These are phyloP conservation scores for Tylopilus rubrobrunneus DNA, from an alignment of 768 basidiomycete species.

Conservation along the genomic window DNA sequence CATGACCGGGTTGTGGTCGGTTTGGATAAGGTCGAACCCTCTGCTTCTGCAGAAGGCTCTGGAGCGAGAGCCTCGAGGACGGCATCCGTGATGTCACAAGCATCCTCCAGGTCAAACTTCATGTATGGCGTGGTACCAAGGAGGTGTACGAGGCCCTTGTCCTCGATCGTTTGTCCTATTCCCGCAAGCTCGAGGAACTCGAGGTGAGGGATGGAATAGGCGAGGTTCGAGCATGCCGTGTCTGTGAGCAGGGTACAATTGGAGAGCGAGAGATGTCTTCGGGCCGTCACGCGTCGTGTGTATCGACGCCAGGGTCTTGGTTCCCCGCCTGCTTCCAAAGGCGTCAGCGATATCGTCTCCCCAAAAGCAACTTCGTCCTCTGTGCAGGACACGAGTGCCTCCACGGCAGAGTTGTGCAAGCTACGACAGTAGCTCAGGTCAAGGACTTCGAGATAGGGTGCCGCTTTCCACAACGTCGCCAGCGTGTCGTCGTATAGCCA, in stretches of 20 bases:
- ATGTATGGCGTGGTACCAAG: slow-evolving; percentile 68
- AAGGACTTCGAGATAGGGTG: slow-evolving; percentile 74
- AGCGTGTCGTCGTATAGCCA: slow-evolving; percentile 63
- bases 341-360: slow-evolving; percentile 48
- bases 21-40: slow-evolving; percentile 9
- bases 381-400: slow-evolving; percentile 62
- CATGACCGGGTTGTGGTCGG: slow-evolving; percentile 53
- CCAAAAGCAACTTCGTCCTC: slow-evolving; percentile 23
- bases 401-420: slow-evolving; percentile 71
- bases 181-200: slow-evolving; percentile 78
- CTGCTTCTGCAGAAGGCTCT: background rate
- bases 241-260: slow-evolving; percentile 70
- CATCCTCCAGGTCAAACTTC: slow-evolving; percentile 84
- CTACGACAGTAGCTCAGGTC: slow-evolving; percentile 73
- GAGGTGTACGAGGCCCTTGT: slow-evolving; percentile 71
- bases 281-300: slow-evolving; percentile 58
- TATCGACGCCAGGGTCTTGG: slow-evolving; percentile 44
- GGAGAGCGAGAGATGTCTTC: slow-evolving; percentile 75
- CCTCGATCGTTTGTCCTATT: slow-evolving; percentile 63
- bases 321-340: slow-evolving; percentile 65
- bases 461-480: slow-evolving; percentile 59
- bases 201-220: slow-evolving; percentile 64
- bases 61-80: slow-evolving; percentile 69
- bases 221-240: slow-evolving; percentile 67
- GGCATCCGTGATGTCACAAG: slow-evolving; percentile 65